phyloP scores from a whole-genome alignment of 495 filamentous ascomycete species.

The Xylaria curta region DNA sequence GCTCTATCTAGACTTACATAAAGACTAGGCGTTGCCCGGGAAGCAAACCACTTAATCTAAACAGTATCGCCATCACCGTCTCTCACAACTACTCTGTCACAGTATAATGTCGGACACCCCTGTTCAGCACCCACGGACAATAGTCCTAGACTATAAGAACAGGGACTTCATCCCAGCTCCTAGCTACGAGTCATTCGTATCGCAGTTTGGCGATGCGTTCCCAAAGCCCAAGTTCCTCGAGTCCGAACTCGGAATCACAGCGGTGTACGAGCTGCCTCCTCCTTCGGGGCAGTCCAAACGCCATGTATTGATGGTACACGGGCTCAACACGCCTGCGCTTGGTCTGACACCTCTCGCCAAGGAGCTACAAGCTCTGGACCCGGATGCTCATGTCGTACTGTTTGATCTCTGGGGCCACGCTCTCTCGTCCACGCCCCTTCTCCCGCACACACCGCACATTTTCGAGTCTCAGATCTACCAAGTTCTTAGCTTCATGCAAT shows the following conservation, averaged over 20 bases:
- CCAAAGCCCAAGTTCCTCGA: conserved; percentile 15
- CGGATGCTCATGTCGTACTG: conserved; percentile 30
- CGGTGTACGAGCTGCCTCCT: background rate
- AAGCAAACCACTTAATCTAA: background rate
- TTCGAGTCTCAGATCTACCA: conserved; percentile 36
- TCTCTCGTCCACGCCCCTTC: conserved; percentile 38
- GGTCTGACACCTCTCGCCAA: conserved; percentile 37
- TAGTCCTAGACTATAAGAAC: background rate
- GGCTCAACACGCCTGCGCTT: conserved; percentile 38
- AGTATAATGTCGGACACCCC: background rate
- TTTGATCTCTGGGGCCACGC: conserved; percentile 42
- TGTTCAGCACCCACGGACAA: background rate
- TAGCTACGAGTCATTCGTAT: conserved; percentile 5
- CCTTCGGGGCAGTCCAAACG: conserved; percentile 15
- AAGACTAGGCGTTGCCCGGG: background rate
- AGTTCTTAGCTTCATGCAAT: conserved; percentile 30
- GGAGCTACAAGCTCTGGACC: conserved; percentile 19
- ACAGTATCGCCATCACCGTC: background rate
- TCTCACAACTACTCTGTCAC: background rate
- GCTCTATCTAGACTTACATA: background rate
- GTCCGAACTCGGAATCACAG: conserved; percentile 18
- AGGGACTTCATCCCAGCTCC: conserved; percentile 1
- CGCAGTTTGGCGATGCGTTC: conserved; percentile 9
- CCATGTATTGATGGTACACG: conserved; percentile 38
- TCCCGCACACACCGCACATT: conserved; percentile 31